Evolutionary conservation across 2,329 filamentous ascomycete species (phyloP), one percentile per base, ranked within the genome.

Genomic region (Fusarium multiceps): DNA sequence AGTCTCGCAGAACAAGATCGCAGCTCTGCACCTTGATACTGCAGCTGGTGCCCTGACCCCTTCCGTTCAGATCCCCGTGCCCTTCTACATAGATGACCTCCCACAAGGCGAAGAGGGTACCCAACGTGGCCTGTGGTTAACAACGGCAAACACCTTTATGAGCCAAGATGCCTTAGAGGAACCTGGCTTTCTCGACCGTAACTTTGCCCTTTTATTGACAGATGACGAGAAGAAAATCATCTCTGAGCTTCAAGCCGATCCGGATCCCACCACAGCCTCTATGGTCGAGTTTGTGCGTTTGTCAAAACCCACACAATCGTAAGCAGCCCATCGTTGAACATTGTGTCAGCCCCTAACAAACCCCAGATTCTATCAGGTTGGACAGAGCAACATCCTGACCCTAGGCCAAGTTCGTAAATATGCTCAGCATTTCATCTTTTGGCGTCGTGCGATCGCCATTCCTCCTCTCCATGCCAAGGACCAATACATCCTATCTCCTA

Each of bases 351-450:
- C n/a, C 30, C 12, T 16, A 32, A 45, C 40, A 16, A 11, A 34
- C 14, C 45, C n/a, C 66, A 85, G 83, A 47, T 90, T 92, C 77
- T 82, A 89, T 58, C 92, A 94, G 77, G 88, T 93, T 56, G 89
- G 90, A 18, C 87, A 90, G 71, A 88, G 86, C 70, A 89, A 92
- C 54, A 87, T 90, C 21, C 90, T 98, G 55, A 90, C 92, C 6
- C 85, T 96, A 2, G 86, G 89, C 32, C 93, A 97, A 72, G 91
- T 98, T 68, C 91, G 95, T 68, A 91, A 93, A 72, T 92, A 97
- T 67, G 94, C 94, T 12, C 92, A 93, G 61, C 96, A 98, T 81
- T 91, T 99, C 68, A 94, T 98, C 66, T 97, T 97, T 81, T 98
- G 95, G 94, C 90, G 96, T 25, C 91, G 94, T 60, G 96, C 95